phyloP scores from a whole-genome alignment of 805 yeast genomes.

The Cyberlindnera americana region DNA sequence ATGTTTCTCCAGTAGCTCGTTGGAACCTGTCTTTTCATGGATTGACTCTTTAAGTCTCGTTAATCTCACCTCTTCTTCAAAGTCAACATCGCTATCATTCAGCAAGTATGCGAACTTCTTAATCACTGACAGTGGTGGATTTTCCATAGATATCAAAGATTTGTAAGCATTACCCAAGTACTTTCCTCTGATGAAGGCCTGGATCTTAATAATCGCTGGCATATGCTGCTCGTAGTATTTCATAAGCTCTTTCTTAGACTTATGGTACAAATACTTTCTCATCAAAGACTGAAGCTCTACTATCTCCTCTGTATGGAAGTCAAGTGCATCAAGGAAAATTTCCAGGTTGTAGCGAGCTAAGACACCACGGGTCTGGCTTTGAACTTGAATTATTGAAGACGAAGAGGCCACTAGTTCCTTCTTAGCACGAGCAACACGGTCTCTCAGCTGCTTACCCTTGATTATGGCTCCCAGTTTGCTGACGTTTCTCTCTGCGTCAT shows the following conservation, averaged over 20 bases:
- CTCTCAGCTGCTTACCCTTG: conserved; percentile 36
- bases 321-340: conserved; percentile 48
- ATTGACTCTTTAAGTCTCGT: conserved; percentile 67
- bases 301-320: conserved; percentile 39
- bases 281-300: conserved; percentile 49
- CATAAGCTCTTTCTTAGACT: conserved; percentile 30
- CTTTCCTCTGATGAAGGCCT: conserved; percentile 66
- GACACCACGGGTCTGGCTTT: conserved; percentile 62
- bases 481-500: conserved; percentile 24
- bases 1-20: conserved; percentile 68
- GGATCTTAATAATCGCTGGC: conserved; percentile 65
- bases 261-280: conserved; percentile 47
- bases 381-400: conserved; percentile 39
- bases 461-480: conserved; percentile 36
- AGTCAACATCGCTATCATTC: conserved; percentile 69
- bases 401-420: conserved; percentile 1
- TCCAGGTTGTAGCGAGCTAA: conserved; percentile 56
- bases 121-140: conserved; percentile 77
- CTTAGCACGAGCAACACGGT: conserved; percentile 13
- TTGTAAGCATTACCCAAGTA: conserved; percentile 71
- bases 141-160: conserved; percentile 60
- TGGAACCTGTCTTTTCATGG: conserved; percentile 62
- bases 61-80: conserved; percentile 67
- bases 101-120: conserved; percentile 72
- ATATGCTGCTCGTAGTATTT: conserved; percentile 52